phyloP scores from a whole-genome alignment of 176 grass and related monocot genomes.

The Oryza glumipatula region DNA sequence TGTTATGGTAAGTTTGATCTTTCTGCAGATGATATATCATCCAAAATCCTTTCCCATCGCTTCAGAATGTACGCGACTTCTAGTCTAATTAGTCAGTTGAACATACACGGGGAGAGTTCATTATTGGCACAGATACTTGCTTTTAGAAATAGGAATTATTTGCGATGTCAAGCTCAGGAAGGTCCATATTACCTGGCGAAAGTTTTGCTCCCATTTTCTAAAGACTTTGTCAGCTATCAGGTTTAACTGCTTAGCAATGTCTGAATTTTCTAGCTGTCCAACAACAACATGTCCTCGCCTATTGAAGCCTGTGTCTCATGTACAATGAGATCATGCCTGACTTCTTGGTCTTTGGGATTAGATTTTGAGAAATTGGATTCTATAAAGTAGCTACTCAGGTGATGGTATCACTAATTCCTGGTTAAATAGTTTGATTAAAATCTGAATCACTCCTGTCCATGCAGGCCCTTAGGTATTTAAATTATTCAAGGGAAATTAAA shows the following conservation, averaged over 20 bases:
- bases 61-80: background rate
- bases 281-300: too few relatives aligned
- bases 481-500: background rate
- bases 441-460: too few relatives aligned
- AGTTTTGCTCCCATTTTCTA: background rate
- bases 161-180: background rate
- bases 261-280: background rate
- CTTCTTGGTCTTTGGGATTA: background rate
- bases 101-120: background rate
- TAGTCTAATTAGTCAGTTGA: constrained; percentile 10
- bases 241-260: background rate
- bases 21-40: constrained; percentile 18
- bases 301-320: too few relatives aligned
- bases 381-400: background rate
- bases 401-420: too few relatives aligned
- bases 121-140: background rate
- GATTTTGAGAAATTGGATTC: background rate
- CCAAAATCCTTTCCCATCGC: constrained; percentile 17
- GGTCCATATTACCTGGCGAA: background rate
- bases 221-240: background rate
- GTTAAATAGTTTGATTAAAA: too few relatives aligned
- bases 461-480: background rate
- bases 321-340: background rate
- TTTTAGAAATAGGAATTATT: constrained; percentile 22
- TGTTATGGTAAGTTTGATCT: constrained; percentile 61